These are phyloP conservation scores for Diutina ranongensis DNA, from an alignment of 1,139 yeast genomes.

Conservation along the genomic window DNA sequence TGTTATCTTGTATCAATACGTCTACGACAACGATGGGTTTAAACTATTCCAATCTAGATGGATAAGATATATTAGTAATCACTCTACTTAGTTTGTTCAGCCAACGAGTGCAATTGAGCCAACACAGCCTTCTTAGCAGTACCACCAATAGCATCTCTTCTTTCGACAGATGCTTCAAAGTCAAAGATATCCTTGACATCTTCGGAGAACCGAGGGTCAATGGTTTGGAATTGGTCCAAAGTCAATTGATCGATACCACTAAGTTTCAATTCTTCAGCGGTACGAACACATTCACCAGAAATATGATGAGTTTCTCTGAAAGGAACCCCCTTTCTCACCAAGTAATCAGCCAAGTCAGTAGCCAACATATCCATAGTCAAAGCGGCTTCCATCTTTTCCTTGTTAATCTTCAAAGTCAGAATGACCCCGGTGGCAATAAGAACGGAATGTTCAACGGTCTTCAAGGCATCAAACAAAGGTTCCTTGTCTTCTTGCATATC, in stretches of 20 bases:
- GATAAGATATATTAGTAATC: no score
- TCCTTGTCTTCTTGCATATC: conserved; percentile 99
- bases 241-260: conserved; percentile 76
- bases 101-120: conserved; percentile 42
- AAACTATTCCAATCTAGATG: no score
- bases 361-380: conserved; percentile 98
- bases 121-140: conserved; percentile 86
- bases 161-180: conserved; percentile 90
- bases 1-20: no score
- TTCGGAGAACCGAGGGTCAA: conserved; percentile 67
- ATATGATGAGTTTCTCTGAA: conserved; percentile 98
- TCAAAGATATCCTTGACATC: conserved; percentile 80
- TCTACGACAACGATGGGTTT: no score
- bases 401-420: conserved; percentile 67
- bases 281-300: conserved; percentile 92
- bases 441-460: conserved; percentile 87
- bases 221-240: conserved; percentile 62
- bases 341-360: conserved; percentile 93
- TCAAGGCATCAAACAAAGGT: conserved; percentile 83
- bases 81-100: conserved; percentile 9
- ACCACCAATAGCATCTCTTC: conserved; percentile 95
- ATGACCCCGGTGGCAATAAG: conserved; percentile 93
- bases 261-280: conserved; percentile 67
- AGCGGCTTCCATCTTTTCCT: conserved; percentile 71
- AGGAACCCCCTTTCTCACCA: conserved; percentile 96